Evolutionary conservation across 306 rosid species (phyloP).

Genomic region (Casuarina equisetifolia): DNA sequence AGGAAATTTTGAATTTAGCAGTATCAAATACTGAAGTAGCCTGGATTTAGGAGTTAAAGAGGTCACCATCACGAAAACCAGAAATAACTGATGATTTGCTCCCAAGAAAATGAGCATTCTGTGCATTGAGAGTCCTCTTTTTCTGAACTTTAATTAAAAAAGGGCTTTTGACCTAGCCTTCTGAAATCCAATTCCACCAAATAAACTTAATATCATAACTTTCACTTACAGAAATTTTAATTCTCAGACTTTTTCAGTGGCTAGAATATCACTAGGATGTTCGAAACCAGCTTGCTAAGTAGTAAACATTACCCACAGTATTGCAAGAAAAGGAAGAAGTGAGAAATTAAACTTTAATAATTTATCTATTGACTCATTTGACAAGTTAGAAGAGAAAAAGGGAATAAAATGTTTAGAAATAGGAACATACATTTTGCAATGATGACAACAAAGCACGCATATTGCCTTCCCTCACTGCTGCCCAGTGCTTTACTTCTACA

Average conservation of each 20-base stretch:
- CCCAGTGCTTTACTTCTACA: constrained; percentile 73
- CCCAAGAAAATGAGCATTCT: not conserved
- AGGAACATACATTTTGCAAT: constrained; percentile 56
- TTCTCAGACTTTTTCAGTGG: not conserved
- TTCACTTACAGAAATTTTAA: not conserved
- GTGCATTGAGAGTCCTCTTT: not conserved
- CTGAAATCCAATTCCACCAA: not conserved
- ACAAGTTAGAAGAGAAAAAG: not conserved
- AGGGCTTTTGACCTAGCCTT: not conserved
- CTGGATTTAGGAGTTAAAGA: not conserved
- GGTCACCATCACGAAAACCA: not conserved
- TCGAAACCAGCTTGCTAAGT: not conserved
- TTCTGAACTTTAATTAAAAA: not conserved
- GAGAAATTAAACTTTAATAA: not conserved
- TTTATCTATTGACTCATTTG: not conserved
- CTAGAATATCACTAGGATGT: not conserved
- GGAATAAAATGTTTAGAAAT: not conserved
- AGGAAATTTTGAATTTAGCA: not conserved
- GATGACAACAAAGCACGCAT: constrained; percentile 86
- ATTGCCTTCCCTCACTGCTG: constrained; percentile 90
- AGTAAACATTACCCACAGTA: not conserved
- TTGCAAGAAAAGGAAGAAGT: not conserved
- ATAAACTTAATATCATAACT: not conserved
- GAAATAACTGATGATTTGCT: not conserved
- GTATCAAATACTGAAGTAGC: not conserved